Percentiles rank a stretch among this genome's conserved stretches.
Conservation (phyloP, 73 alveolate species). For the Paramecium tetraurelia region DNA sequence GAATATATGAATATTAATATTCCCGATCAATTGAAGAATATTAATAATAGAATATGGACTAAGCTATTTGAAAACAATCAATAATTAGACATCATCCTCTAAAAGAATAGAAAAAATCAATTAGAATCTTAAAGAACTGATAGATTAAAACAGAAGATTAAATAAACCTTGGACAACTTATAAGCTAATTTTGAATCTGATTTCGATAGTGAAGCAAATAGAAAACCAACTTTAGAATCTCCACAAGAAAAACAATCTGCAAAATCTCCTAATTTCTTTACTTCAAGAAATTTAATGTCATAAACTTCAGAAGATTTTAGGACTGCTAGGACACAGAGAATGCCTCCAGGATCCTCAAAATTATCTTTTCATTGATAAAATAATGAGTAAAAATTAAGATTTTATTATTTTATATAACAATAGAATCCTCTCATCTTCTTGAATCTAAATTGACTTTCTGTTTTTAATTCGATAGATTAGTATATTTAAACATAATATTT, state of each 20-base stretch:
- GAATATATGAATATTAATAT: slow-evolving; percentile 2
- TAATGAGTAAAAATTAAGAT: background rate
- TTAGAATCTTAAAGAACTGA: slow-evolving; percentile 20
- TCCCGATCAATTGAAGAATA: slow-evolving; percentile 14
- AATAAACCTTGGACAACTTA: background rate
- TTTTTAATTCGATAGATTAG: no score
- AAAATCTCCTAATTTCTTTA: background rate
- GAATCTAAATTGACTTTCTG: background rate
- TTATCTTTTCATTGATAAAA: background rate
- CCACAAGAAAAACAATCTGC: background rate
- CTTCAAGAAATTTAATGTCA: slow-evolving; percentile 11
- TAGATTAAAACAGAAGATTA: background rate
- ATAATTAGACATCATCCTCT: background rate
- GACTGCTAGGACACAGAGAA: background rate
- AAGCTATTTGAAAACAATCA: background rate
- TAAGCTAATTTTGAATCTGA: background rate
- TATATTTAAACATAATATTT: no score
- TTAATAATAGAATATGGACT: slow-evolving; percentile 12
- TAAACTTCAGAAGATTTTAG: slow-evolving; percentile 1
- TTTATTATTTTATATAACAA: background rate
- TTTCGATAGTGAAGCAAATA: background rate
- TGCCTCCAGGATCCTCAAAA: background rate
- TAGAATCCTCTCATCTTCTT: no score
- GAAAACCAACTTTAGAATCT: background rate
- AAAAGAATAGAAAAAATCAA: background rate